A percentile compares a stretch with the other conserved stretches of the same genome.
These are phyloP conservation scores for Trapa bicornis DNA, from an alignment of 345 rosid species.

Conservation along the genomic window DNA sequence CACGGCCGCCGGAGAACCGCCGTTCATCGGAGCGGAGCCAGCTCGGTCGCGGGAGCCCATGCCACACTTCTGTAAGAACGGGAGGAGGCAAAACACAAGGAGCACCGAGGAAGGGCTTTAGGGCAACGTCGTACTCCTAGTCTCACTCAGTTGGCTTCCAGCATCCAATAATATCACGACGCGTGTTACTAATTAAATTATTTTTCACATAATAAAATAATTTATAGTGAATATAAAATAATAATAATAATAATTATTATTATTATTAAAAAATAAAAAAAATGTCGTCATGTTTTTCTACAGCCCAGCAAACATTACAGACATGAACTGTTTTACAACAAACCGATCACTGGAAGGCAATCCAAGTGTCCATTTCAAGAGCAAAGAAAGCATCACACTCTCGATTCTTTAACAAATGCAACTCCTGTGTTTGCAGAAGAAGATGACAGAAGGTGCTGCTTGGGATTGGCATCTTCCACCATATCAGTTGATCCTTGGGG, in stretches of 20 bases:
- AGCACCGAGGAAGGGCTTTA: background rate
- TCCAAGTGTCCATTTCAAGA: background rate
- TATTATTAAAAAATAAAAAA: too few relatives aligned
- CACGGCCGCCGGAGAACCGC: conserved; percentile 19
- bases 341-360: background rate
- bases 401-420: conserved; percentile 38
- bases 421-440: conserved; percentile 21
- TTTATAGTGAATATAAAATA: too few relatives aligned
- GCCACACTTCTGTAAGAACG: background rate
- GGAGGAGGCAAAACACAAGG: background rate
- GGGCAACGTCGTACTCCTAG: background rate
- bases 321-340: background rate
- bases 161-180: background rate
- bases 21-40: conserved; percentile 22
- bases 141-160: background rate
- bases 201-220: too few relatives aligned
- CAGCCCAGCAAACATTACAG: background rate
- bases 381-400: background rate
- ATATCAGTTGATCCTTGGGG: conserved; percentile 28
- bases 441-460: conserved; percentile 40
- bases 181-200: background rate
- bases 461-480: conserved; percentile 29
- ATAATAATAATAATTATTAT: too few relatives aligned
- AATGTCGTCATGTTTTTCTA: too few relatives aligned
- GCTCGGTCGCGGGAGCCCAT: conserved; percentile 19